Conservation (phyloP, 306 rosid species). For the Rosa persica region DNA sequence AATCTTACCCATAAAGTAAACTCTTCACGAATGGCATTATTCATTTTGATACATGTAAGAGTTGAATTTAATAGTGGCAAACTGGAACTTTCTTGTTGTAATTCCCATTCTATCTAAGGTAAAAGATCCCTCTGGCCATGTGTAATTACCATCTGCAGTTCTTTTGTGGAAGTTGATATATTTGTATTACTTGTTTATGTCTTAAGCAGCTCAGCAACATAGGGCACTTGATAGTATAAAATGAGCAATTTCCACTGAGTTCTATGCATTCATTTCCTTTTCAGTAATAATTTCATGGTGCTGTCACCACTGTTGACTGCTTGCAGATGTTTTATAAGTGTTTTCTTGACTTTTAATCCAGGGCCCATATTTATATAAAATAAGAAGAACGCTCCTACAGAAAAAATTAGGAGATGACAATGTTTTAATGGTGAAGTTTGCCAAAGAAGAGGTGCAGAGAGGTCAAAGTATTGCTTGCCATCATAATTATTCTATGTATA, state of each 20-base stretch:
- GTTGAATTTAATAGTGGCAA: neutral
- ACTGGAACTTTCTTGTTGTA: neutral
- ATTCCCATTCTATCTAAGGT: neutral
- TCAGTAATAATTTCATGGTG: neutral
- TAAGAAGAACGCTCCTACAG: constrained; percentile 54
- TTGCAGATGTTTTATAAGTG: neutral
- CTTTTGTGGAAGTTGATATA: neutral
- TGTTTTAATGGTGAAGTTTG: constrained; percentile 60
- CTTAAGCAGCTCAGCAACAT: constrained; percentile 7
- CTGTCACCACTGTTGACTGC: neutral
- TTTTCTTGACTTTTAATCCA: constrained; percentile 30
- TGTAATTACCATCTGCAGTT: neutral
- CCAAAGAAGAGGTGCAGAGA: constrained; percentile 22
- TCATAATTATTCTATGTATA: constrained; percentile 29
- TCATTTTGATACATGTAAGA: neutral
- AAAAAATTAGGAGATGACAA: constrained; percentile 75
- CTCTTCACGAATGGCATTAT: neutral
- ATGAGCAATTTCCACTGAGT: neutral
- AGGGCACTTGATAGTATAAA: neutral
- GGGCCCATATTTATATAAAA: constrained; percentile 60
- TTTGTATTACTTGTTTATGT: neutral
- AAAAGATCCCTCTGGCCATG: neutral
- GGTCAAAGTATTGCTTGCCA: neutral
- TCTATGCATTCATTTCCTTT: neutral
- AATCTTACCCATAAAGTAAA: neutral